These are phyloP conservation scores for Venturiaceae sp. DNA, from an alignment of 2,329 filamentous ascomycete genomes.

Conservation along the genomic window DNA sequence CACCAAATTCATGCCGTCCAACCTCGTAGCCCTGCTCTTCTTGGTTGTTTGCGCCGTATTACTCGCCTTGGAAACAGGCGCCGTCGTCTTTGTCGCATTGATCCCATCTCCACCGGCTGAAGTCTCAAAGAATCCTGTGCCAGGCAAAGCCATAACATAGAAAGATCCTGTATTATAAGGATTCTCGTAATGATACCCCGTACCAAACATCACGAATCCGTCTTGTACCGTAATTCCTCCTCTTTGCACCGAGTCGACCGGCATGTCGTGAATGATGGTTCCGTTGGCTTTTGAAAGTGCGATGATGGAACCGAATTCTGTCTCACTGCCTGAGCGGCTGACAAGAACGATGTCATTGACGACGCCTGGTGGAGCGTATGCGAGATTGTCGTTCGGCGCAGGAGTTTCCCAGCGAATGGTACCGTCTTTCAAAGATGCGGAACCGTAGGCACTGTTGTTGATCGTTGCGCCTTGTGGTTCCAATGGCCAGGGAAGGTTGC, in stretches of 20 bases:
- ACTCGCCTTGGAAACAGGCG: too few relatives aligned
- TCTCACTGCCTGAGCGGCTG: slow-evolving; percentile 6
- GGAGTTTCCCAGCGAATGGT: slow-evolving; percentile 4
- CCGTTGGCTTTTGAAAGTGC: neutral
- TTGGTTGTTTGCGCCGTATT: too few relatives aligned
- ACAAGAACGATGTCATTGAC: slow-evolving; percentile 11
- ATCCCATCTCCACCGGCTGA: too few relatives aligned
- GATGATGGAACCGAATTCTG: neutral
- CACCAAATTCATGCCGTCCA: too few relatives aligned
- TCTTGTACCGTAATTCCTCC: neutral
- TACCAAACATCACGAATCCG: too few relatives aligned
- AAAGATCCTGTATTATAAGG: too few relatives aligned
- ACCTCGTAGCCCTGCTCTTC: too few relatives aligned
- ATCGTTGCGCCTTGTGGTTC: neutral
- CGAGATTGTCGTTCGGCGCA: neutral
- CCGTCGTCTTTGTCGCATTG: too few relatives aligned
- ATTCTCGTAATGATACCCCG: too few relatives aligned
- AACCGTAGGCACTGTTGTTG: slow-evolving; percentile 10
- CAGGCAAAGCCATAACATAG: too few relatives aligned
- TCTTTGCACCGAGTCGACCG: neutral
- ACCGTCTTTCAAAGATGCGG: slow-evolving; percentile 8
- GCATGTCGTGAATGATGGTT: neutral
- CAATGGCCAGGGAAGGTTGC: neutral
- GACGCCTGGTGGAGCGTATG: slow-evolving; percentile 8
- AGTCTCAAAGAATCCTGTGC: too few relatives aligned